Base-by-base conservation (phyloP, 2,329 filamentous ascomycete species). In the Aspergillus alliaceus region DNA sequence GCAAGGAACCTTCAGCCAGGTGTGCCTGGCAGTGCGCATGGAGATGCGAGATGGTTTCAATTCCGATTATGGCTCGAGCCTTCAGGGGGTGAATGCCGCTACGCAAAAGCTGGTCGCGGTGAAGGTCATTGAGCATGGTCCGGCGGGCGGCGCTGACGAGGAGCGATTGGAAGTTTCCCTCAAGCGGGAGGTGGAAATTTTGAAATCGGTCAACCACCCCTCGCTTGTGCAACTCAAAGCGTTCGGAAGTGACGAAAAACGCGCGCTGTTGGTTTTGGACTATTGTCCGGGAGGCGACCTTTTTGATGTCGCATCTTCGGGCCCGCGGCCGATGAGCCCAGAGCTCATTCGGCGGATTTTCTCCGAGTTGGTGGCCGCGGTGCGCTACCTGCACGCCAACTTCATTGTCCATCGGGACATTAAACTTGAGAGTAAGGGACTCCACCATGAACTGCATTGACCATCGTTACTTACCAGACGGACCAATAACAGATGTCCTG, bases 371-470 rank as follows among this genome's bases (percentile, higher is more conserved):
- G 87, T 98, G 24, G 87, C 85, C 59, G 95, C 93, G 0, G 88
- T 96, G 34, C 84, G 83, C 57, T 97, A 98, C 77, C 80, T 99
- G 49, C 95, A 99, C 74, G 80, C 85, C 53, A 82, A 90, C 66
- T 88, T 86, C 64, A 96, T 99, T 70, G 93, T 98, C 53, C 95
- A 99, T 72, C 87, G 95, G 59, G 95, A 99, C 74, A 96, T 99
- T 75, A 99, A 99, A 78, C 87, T 99, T 58, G 95, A 99, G 81
- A 99, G 90, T 95, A 83, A 77, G 87, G 81, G 31, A 2, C n/a
- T 31, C 27, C 14, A n/a, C 32, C 42, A 7, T 56, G 24, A 27
- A 25, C 29, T 46, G 31, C 3, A 6, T 31, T 44, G n/a, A 29
- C 8, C 9, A 54, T 22, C 34, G 20, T n/a, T 53, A n/a, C 53